Evolutionary conservation across 2,329 filamentous ascomycete genomes (phyloP).

Genomic region (Diaporthe batatas): DNA sequence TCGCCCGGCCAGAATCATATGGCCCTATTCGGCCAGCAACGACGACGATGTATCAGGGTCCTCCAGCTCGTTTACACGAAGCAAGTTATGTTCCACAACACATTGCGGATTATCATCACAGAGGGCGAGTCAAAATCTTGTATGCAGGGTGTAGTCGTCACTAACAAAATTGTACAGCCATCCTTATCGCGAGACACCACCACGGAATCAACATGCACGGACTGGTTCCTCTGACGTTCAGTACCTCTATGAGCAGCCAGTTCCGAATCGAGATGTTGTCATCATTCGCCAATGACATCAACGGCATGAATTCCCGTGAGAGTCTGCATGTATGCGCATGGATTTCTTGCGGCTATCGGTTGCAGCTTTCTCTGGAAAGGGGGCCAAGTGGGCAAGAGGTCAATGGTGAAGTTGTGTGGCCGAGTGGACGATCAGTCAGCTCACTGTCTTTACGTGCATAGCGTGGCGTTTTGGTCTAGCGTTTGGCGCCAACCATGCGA

Average conservation of each 20-base stretch:
- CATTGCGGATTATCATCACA: conserved; percentile 22
- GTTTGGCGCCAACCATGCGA: background rate
- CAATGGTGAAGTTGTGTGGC: background rate
- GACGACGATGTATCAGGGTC: background rate
- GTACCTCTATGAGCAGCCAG: conserved; percentile 40
- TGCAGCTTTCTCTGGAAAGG: background rate
- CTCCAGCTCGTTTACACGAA: conserved; percentile 18
- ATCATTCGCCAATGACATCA: conserved; percentile 27
- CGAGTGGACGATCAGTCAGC: background rate
- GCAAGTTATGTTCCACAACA: background rate
- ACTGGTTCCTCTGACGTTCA: conserved; percentile 26
- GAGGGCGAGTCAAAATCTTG: conserved; percentile 40
- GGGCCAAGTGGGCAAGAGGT: background rate
- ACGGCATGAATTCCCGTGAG: too few species aligned
- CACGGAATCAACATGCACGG: conserved; percentile 12
- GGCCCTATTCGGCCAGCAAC: conserved; percentile 9
- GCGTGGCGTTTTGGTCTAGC: conserved; percentile 5
- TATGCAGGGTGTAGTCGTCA: background rate
- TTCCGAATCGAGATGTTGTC: conserved; percentile 32
- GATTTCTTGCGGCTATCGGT: background rate
- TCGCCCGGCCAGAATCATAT: conserved; percentile 3
- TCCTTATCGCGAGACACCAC: conserved; percentile 21
- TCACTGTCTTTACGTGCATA: conserved; percentile 29
- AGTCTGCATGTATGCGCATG: background rate
- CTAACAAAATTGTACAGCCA: conserved; percentile 36